These are phyloP conservation scores for Pleurotus sapidus DNA, from an alignment of 768 basidiomycete species.

Conservation along the genomic window DNA sequence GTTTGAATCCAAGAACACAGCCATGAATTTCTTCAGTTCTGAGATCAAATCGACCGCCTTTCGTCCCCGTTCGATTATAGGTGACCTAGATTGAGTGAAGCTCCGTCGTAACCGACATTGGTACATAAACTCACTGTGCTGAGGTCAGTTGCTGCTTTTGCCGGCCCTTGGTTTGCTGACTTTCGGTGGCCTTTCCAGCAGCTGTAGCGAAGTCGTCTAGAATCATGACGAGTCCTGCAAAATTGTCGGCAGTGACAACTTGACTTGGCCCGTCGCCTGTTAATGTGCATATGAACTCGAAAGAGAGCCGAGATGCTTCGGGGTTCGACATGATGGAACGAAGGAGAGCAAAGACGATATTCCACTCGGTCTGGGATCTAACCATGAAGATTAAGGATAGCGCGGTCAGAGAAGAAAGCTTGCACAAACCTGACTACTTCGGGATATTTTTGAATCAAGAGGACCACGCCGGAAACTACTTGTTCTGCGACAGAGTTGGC, in stretches of 20 bases:
- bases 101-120: slow-evolving; percentile 4
- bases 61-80: slow-evolving; percentile 75
- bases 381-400: slow-evolving; percentile 3
- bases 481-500: slow-evolving; percentile 88
- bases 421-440: slow-evolving; percentile 61
- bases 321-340: slow-evolving; percentile 83
- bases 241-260: slow-evolving; percentile 73
- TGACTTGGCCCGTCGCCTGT: slow-evolving; percentile 58
- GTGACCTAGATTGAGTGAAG: slow-evolving; percentile 47
- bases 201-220: slow-evolving; percentile 84
- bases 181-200: slow-evolving; percentile 59
- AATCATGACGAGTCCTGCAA: slow-evolving; percentile 71
- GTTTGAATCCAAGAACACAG: slow-evolving; percentile 51
- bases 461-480: slow-evolving; percentile 76
- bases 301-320: slow-evolving; percentile 83
- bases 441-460: slow-evolving; percentile 75
- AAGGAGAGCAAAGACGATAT: slow-evolving; percentile 83
- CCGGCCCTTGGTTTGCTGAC: slow-evolving; percentile 52
- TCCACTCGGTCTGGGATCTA: slow-evolving; percentile 95
- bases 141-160: slow-evolving; percentile 46
- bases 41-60: slow-evolving; percentile 80
- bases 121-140: slow-evolving; percentile 39
- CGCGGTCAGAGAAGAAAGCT: not conserved
- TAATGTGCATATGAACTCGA: slow-evolving; percentile 73
- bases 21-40: slow-evolving; percentile 65